Base-by-base conservation (phyloP, 495 filamentous ascomycete species). In the Lophiotrema nucula region DNA sequence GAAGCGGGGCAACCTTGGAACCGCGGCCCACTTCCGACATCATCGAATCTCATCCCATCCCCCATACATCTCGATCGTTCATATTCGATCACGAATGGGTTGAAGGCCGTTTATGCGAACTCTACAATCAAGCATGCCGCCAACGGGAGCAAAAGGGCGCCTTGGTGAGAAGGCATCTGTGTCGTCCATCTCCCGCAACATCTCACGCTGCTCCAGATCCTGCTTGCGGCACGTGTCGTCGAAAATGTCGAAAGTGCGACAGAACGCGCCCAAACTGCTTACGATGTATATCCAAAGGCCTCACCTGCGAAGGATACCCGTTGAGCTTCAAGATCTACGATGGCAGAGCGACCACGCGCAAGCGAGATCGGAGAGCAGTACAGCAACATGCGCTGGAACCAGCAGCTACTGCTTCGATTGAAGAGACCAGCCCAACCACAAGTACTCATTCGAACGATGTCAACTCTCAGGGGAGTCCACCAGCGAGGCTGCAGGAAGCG, bases 271-370 rank as follows among this genome's bases (percentile, higher is more conserved):
- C 47, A 22, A 16, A 33, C 18, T 51, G 47, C 31, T 21, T 25
- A 23, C 47, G 47, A 35, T 51, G 47, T 18, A 37, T 37, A n/a
- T 21, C 28, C 6, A 51, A 51, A 22, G 47, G 47, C 12, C 27
- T 51, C n/a, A 21, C 23, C 1, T 51, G 47, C 27, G 47, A 51
- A 51, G 47, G 47, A n/a, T 51, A 51, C 19, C 47, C 47, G 2
- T 11, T 33, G 5, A 37, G 25, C 11, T 35, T 51, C 27, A 51
- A 51, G 21, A 51, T 51, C 6, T 51, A 51, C 31, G 19, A 51
- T 37, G 47, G 19, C 15, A 16, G 22, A 46, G 15, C n/a, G n/a
- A n/a, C n/a, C n/a, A n/a, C n/a, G n/a, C 31, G 31, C 31, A 35
- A 15, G 15, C 31, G 8, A 8, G 8, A 15, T 35, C 8, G 8